Evolutionary conservation across 257 asterid genomes (phyloP).

Genomic region (Salvia splendens): DNA sequence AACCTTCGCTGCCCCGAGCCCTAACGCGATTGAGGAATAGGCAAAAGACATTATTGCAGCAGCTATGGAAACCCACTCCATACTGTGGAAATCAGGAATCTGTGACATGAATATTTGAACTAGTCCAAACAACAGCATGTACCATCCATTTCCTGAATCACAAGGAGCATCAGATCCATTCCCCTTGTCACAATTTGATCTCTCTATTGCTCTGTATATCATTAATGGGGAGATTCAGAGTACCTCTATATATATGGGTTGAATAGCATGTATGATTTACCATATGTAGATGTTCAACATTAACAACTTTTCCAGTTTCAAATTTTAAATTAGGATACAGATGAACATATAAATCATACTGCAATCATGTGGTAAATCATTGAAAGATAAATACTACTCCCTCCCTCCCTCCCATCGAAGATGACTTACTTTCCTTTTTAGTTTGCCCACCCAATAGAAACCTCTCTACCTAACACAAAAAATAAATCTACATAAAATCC

Average conservation of each 20-base stretch:
- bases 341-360: not conserved
- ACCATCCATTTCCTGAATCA: slow-evolving; percentile 40
- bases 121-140: slow-evolving; percentile 73
- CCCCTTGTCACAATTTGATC: slow-evolving; percentile 67
- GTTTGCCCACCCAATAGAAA: no score
- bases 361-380: not conserved
- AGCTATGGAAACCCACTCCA: slow-evolving; percentile 77
- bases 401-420: no score
- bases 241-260: not conserved
- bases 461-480: no score
- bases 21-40: slow-evolving; percentile 76
- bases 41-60: slow-evolving; percentile 88
- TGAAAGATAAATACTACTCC: not conserved
- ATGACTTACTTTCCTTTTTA: no score
- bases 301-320: not conserved
- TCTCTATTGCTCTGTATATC: slow-evolving; percentile 64
- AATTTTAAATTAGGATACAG: not conserved
- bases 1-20: slow-evolving; percentile 72
- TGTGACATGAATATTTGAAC: slow-evolving; percentile 76
- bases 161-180: slow-evolving; percentile 60
- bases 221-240: slow-evolving; percentile 7
- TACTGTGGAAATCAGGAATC: slow-evolving; percentile 75
- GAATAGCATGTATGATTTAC: not conserved
- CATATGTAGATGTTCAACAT: not conserved
- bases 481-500: no score